phyloP scores from a whole-genome alignment of 1,139 yeast genomes.

The Nakaseomyces nivariensis region DNA sequence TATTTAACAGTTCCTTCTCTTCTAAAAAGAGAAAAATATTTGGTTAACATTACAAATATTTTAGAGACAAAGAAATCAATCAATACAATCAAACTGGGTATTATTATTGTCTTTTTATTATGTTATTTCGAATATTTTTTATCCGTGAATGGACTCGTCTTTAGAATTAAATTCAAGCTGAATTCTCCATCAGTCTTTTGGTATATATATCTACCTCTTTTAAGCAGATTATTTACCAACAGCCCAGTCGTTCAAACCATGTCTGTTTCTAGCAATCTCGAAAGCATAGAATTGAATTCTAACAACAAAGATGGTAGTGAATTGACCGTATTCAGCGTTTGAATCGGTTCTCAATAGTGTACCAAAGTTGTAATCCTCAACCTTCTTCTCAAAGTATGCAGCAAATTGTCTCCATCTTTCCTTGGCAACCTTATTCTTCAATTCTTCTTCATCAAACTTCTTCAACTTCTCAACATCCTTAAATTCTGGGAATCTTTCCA shows the following conservation, averaged over 20 bases:
- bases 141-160: too few species aligned
- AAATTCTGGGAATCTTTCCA: conserved; percentile 80
- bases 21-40: background rate
- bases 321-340: conserved; percentile 67
- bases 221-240: conserved; percentile 11
- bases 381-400: conserved; percentile 62
- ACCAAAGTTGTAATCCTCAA: conserved; percentile 92
- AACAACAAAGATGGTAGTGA: conserved; percentile 79
- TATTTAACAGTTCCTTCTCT: background rate
- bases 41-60: background rate
- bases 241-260: conserved; percentile 90
- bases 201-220: background rate
- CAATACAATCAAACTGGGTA: background rate
- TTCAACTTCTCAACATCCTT: conserved; percentile 46
- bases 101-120: background rate
- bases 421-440: conserved; percentile 75
- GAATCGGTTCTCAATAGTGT: conserved; percentile 72
- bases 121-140: too few species aligned
- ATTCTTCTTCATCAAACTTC: conserved; percentile 59
- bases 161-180: too few species aligned
- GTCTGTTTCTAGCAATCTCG: conserved; percentile 87
- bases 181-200: too few species aligned
- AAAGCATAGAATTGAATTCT: conserved; percentile 91
- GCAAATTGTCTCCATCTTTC: conserved; percentile 86
- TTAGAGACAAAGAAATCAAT: background rate